Base-by-base conservation (phyloP, 805 yeast genomes). In the Candida pseudoglaebosa region DNA sequence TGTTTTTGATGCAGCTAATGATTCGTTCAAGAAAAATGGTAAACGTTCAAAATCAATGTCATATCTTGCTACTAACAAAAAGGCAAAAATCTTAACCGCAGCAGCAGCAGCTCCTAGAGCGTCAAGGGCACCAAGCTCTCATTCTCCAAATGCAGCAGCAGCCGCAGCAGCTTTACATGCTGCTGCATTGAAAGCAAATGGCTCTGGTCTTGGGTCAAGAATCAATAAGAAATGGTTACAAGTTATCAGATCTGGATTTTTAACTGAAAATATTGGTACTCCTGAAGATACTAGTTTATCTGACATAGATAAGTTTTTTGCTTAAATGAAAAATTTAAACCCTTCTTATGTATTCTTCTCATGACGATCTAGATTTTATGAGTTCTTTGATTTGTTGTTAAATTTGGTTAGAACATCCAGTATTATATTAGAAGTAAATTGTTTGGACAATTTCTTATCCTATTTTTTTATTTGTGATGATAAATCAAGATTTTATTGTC, bases 91-190 rank as follows among this genome's bases (percentile, higher is more conserved):
- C 41, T 55, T 82, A 32, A 83, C 91, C 10, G 87, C 87, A 14
- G 91, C 91, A 16, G 89, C 89, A 9, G 88, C 87, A 18, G 86
- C 91, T 24, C 93, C 93, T 41, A 70, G 91, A 52, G 75, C 83
- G 8, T 82, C 88, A n/a, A 76, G 78, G 46, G 67, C 75, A 24
- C 73, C 80, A 4, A 61, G 75, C 38, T 68, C 78, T 5, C 78
- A 74, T 43, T 67, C 78, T 28, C 80, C 84, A 8, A 71, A 71
- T 41, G 82, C 85, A 5, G 84, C 84, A 7, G 84, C 84, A 10
- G 84, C 85, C 2, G 85, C 82, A 24, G 85, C 88, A 29, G 87
- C 85, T 17, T 67, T 82, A 37, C 83, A 82, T 46, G 83, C 82
- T 12, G 82, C 84, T 34, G 81, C 83, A 2, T 56, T 80, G 26